Base-by-base conservation (phyloP, 2,329 filamentous ascomycete genomes). In the Fusarium succisae region DNA sequence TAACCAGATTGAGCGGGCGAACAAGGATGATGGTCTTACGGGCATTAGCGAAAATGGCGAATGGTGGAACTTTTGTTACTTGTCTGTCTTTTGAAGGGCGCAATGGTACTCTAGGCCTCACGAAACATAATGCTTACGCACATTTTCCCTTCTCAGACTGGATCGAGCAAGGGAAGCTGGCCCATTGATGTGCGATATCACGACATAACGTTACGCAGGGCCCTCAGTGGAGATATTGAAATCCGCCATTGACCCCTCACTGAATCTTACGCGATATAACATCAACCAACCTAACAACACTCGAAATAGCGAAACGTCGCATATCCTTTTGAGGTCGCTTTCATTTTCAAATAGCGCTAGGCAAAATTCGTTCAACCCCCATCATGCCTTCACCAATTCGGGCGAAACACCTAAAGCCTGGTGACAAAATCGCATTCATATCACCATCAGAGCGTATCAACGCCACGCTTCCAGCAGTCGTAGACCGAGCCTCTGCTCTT, bases 391-490 rank as follows among this genome's bases (percentile, higher is more conserved):
- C 75, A 2, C 54, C 69, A 14, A 73, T 80, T 8, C 38, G 71
- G 10, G 75, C 79, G 6, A 79, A 78, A 43, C 74, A 76, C 7
- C 75, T 85, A 1, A 45, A 79, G 63, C 79, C 80, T 1, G 82
- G 82, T 30, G 81, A 69, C 4, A 85, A 82, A 13, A 83, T 85
- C 15, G 84, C 80, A 5, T 82, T 83, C 63, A 75, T 85, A 53
- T 84, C 83, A 3, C 83, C 84, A 17, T 85, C 84, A 1, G 72
- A 75, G 9, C 82, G 84, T 10, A 71, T 84, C 14, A 84, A 84
- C 64, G 56, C 79, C 37, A 9, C 60, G 20, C 47, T 80, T 10
- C 80, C 82, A 0, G 66, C 48, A 4, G 76, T 80, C 17, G 70
- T 84, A 44, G 28, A 74, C 8, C 79, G 83, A 10, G 82, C 81